Percentiles rank a stretch among this genome's conserved stretches.
phyloP scores from a whole-genome alignment of 495 filamentous ascomycete genomes.

The Massariosphaeria phaeospora region DNA sequence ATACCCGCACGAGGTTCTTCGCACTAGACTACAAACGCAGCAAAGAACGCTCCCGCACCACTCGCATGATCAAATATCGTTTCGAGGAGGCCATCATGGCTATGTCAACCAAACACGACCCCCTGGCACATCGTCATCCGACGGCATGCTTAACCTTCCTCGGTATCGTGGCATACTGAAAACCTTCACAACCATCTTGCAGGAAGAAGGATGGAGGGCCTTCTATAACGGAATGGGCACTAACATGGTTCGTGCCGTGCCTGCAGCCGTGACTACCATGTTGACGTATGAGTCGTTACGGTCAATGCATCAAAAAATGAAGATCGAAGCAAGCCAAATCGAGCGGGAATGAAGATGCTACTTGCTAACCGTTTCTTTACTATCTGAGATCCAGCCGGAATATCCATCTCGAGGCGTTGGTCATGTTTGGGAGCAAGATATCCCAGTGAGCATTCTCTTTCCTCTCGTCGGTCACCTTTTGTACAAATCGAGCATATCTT shows the following conservation, averaged over 20 bases:
- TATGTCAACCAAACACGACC: constrained; percentile 42
- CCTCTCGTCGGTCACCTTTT: neutral
- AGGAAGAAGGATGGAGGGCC: constrained; percentile 91
- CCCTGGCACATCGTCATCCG: constrained; percentile 49
- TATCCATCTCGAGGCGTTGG: neutral
- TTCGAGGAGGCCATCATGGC: constrained; percentile 56
- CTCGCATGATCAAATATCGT: constrained; percentile 54
- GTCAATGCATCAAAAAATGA: constrained; percentile 26
- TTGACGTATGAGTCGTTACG: constrained; percentile 91
- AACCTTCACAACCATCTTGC: constrained; percentile 76
- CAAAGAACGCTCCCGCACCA: constrained; percentile 55
- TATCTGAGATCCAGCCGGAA: neutral
- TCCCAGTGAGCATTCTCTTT: constrained; percentile 12
- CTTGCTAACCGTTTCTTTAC: neutral
- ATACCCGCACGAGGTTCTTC: constrained; percentile 94
- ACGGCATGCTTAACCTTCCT: constrained; percentile 55
- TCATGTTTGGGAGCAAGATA: constrained; percentile 12
- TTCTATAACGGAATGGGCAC: constrained; percentile 98
- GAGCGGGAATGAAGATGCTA: neutral
- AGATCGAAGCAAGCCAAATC: constrained; percentile 19
- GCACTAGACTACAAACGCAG: constrained; percentile 85
- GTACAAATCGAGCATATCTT: constrained; percentile 11
- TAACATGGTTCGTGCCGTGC: constrained; percentile 93
- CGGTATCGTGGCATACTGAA: constrained; percentile 78
- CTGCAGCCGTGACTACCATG: constrained; percentile 93